phyloP scores from a whole-genome alignment of 805 yeast species.

The Blastobotrys terrestris region DNA sequence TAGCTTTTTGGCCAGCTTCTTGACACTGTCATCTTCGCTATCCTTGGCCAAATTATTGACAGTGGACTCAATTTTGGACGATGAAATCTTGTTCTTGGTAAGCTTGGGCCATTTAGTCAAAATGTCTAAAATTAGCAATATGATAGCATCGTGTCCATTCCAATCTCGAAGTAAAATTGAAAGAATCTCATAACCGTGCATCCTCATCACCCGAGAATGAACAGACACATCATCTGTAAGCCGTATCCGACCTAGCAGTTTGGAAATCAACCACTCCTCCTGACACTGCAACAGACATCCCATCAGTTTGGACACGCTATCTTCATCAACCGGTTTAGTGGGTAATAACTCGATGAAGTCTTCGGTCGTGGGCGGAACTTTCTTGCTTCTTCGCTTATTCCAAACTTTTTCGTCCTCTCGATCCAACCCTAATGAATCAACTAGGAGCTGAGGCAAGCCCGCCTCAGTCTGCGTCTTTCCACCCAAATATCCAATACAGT shows the following conservation, averaged over 20 bases:
- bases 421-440: constrained; percentile 78
- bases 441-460: constrained; percentile 70
- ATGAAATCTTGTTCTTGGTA: constrained; percentile 69
- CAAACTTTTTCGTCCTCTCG: constrained; percentile 55
- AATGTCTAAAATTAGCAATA: constrained; percentile 47
- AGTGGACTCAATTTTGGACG: constrained; percentile 64
- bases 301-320: constrained; percentile 72
- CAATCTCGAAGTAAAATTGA: constrained; percentile 48
- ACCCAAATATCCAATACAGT: constrained; percentile 90
- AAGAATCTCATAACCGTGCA: constrained; percentile 84
- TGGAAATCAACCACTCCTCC: constrained; percentile 55
- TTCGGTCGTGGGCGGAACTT: not conserved
- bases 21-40: constrained; percentile 26
- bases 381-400: constrained; percentile 33
- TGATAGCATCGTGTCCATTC: constrained; percentile 36
- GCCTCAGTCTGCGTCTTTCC: constrained; percentile 97
- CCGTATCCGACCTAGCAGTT: constrained; percentile 62
- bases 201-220: constrained; percentile 55
- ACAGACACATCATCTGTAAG: constrained; percentile 46
- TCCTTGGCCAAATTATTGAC: constrained; percentile 39
- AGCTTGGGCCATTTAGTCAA: constrained; percentile 61
- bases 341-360: constrained; percentile 12
- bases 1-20: constrained; percentile 38
- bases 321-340: constrained; percentile 43
- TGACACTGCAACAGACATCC: constrained; percentile 73